Conservation (phyloP, 2,329 filamentous ascomycete species). For the Cordyceps cicadae region DNA sequence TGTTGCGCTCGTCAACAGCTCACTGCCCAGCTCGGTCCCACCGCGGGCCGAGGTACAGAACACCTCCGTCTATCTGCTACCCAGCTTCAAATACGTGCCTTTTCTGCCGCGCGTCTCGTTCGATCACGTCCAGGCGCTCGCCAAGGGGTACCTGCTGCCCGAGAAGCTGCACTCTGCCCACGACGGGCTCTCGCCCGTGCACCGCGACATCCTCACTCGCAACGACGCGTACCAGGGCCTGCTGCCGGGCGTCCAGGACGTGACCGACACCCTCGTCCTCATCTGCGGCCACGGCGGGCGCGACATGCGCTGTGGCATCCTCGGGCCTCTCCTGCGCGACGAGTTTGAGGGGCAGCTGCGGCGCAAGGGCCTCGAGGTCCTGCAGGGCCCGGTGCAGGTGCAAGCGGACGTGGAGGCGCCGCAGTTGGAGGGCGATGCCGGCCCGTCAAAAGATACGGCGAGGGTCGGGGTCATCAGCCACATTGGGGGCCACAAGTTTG, state of each 20-base stretch:
- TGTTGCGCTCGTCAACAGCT: constrained; percentile 67
- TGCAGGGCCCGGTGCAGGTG: constrained; percentile 36
- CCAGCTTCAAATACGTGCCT: constrained; percentile 73
- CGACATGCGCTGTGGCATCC: constrained; percentile 72
- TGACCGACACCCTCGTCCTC: constrained; percentile 64
- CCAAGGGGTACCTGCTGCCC: constrained; percentile 60
- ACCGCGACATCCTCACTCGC: constrained; percentile 42
- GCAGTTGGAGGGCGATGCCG: constrained; percentile 17
- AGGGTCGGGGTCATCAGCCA: constrained; percentile 67
- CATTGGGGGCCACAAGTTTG: constrained; percentile 78
- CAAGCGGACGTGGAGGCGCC: constrained; percentile 21
- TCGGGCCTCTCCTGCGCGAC: constrained; percentile 62
- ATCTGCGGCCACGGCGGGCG: constrained; percentile 82
- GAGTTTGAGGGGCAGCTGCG: constrained; percentile 60
- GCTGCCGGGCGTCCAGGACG: constrained; percentile 50
- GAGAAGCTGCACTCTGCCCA: constrained; percentile 53
- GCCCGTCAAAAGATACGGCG: constrained; percentile 31
- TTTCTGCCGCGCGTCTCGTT: constrained; percentile 56
- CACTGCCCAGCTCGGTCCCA: constrained; percentile 54
- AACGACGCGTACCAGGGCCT: constrained; percentile 44
- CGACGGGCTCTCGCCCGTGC: constrained; percentile 48
- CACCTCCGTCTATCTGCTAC: constrained; percentile 68
- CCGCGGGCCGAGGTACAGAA: constrained; percentile 37
- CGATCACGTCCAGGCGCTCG: constrained; percentile 46
- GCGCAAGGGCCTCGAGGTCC: constrained; percentile 39